Percentiles rank a stretch among this genome's conserved stretches.
phyloP scores from a whole-genome alignment of 75 land plant species.

The Pseudotsuga menziesii region DNA sequence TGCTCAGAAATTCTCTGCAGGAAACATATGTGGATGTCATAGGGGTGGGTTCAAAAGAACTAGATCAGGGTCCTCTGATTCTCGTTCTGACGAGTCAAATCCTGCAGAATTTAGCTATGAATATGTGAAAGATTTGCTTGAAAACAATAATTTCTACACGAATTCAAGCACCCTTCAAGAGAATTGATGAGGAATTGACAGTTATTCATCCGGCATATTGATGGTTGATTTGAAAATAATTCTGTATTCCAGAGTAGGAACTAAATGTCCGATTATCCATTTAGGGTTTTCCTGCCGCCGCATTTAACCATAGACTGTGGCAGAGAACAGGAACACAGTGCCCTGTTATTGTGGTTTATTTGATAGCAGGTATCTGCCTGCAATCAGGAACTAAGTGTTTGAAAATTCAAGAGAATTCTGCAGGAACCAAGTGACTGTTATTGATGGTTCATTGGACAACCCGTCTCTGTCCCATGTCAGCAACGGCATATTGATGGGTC shows the following conservation, averaged over 20 bases:
- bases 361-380: not conserved
- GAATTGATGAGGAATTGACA: not conserved
- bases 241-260: not conserved
- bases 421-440: not conserved
- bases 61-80: not conserved
- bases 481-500: not conserved
- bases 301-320: too few species aligned
- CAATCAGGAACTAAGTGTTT: not conserved
- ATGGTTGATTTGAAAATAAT: not conserved
- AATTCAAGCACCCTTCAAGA: not conserved
- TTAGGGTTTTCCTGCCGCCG: too few species aligned
- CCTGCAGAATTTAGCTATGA: not conserved
- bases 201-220: not conserved
- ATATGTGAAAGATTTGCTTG: conserved; percentile 8
- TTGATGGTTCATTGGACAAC: too few species aligned
- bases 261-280: not conserved
- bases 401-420: too few species aligned
- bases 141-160: conserved; percentile 5
- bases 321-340: too few species aligned
- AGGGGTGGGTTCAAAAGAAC: not conserved
- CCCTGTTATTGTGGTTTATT: not conserved
- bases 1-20: not conserved
- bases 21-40: not conserved
- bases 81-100: not conserved
- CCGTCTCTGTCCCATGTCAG: too few species aligned